Conservation (phyloP, 2,329 filamentous ascomycete species). For the Aspergillus eucalypticola region DNA sequence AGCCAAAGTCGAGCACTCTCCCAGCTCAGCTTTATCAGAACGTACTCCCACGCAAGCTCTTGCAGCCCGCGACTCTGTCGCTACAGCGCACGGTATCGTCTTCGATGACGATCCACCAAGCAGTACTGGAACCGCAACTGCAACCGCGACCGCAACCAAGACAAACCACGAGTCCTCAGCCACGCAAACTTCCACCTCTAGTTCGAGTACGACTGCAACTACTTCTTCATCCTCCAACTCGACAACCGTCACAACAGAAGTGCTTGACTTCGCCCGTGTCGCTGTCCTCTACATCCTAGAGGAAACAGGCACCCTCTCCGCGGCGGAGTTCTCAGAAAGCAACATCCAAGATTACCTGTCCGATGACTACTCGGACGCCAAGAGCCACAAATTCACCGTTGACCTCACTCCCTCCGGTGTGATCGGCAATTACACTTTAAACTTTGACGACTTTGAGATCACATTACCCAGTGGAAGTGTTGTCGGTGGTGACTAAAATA, state of each 20-base stretch:
- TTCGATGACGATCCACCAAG: conserved; percentile 28
- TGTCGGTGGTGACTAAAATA: conserved; percentile 23
- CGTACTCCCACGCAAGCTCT: conserved; percentile 20
- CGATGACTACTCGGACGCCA: conserved; percentile 25
- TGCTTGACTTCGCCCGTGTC: conserved; percentile 39
- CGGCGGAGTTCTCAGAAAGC: conserved; percentile 31
- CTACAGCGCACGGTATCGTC: conserved; percentile 41
- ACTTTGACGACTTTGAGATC: conserved; percentile 41
- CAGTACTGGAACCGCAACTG: conserved; percentile 18
- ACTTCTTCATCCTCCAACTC: conserved; percentile 1
- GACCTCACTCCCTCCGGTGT: conserved; percentile 23
- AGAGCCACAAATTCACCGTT: conserved; percentile 24
- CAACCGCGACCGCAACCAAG: conserved; percentile 32
- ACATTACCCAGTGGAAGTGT: conserved; percentile 22
- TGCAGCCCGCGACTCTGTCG: conserved; percentile 27
- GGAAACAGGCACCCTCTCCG: conserved; percentile 33
- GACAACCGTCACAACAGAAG: conserved; percentile 20
- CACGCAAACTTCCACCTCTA: conserved; percentile 18
- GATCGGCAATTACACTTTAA: conserved; percentile 31
- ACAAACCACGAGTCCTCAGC: conserved; percentile 11
- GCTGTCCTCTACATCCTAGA: conserved; percentile 46
- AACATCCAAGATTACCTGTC: conserved; percentile 36
- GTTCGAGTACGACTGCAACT: background rate
- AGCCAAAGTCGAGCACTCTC: conserved; percentile 7
- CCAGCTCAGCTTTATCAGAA: conserved; percentile 12